Evolutionary conservation across 2,329 filamentous ascomycete genomes (phyloP), one percentile per base, ranked within the genome.

Genomic region (Orbilia quercus): DNA sequence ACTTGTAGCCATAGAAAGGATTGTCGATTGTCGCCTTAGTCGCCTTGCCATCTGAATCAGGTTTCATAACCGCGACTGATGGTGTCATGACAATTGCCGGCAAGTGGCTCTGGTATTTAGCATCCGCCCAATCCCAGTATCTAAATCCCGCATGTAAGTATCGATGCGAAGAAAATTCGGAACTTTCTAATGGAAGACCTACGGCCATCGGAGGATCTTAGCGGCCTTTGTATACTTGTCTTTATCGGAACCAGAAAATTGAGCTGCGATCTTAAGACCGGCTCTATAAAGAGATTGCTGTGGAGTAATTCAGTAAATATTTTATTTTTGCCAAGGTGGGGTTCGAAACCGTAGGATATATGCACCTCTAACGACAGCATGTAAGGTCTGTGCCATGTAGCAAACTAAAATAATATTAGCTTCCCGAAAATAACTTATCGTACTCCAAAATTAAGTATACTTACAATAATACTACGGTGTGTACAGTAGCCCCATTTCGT

Each of bases 341-440:
- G 57, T n/a, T n/a, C n/a, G n/a, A 48, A 42, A 54, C 48, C 50
- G 44, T 23, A 1, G 22, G 16, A 44, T 12, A 48, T 9, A 36
- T 34, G 66, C 65, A 78, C 77, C 75, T 79, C 78, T 11, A 78
- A 51, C 20, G 79, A 75, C n/a, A 72, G 36, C 44, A 79, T 59
- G 40, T 79, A 79, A 7, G 78, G 77, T 34, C 78, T 71, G 57
- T 79, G 78, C 78, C 78, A 79, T 45, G 76, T 77, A 6, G 75
- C 67, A 54, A 79, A 79, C 67, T 72, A 18, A 25, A 78, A 70
- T 12, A 23, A 34, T 16, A 16, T 59, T 45, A 67, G 63, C 12
- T 22, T 20, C 36, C 7, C 22, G 7, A 4, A 2, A 14, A 3
- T 47, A 7, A 9, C 2, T 20, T 22, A 9, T 22, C 18, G 12